phyloP scores from a whole-genome alignment of 352 stramenopile species.

The Peronospora belbahrii region DNA sequence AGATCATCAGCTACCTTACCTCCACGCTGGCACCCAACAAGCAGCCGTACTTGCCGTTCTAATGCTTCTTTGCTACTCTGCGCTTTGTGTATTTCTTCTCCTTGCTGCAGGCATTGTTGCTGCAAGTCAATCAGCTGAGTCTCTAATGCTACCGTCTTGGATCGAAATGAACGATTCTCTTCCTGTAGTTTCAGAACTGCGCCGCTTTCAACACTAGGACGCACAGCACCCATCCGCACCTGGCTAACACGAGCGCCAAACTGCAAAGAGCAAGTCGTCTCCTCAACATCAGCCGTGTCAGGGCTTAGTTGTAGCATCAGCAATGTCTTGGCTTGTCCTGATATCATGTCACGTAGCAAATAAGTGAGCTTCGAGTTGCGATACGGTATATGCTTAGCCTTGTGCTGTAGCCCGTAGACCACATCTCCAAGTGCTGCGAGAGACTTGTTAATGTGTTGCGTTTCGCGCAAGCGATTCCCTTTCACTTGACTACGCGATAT shows the following conservation, averaged over 20 bases:
- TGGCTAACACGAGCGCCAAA: slow-evolving; percentile 87
- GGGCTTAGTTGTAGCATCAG: slow-evolving; percentile 90
- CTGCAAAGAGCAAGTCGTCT: slow-evolving; percentile 85
- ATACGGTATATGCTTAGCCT: slow-evolving; percentile 91
- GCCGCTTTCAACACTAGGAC: slow-evolving; percentile 72
- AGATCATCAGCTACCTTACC: slow-evolving; percentile 25
- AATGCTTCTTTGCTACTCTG: slow-evolving; percentile 35
- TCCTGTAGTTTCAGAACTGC: slow-evolving; percentile 68
- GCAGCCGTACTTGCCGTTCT: slow-evolving; percentile 38
- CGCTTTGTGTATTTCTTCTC: slow-evolving; percentile 37
- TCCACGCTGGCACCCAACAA: slow-evolving; percentile 25
- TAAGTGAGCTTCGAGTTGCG: slow-evolving; percentile 94
- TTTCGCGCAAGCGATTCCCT: slow-evolving; percentile 90
- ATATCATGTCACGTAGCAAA: slow-evolving; percentile 89
- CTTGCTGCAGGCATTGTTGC: slow-evolving; percentile 40
- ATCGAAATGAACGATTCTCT: slow-evolving; percentile 43
- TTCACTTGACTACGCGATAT: slow-evolving; percentile 82
- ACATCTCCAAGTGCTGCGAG: slow-evolving; percentile 96
- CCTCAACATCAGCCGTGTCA: slow-evolving; percentile 65
- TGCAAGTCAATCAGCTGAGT: slow-evolving; percentile 35
- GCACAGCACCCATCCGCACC: slow-evolving; percentile 81
- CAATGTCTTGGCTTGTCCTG: slow-evolving; percentile 86
- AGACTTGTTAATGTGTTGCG: slow-evolving; percentile 98
- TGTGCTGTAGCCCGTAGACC: slow-evolving; percentile 89
- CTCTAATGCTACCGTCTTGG: slow-evolving; percentile 25